Evolutionary conservation across 2,329 filamentous ascomycete species (phyloP), one percentile per base, ranked within the genome.

Genomic region (Hymenoscyphus linearis): DNA sequence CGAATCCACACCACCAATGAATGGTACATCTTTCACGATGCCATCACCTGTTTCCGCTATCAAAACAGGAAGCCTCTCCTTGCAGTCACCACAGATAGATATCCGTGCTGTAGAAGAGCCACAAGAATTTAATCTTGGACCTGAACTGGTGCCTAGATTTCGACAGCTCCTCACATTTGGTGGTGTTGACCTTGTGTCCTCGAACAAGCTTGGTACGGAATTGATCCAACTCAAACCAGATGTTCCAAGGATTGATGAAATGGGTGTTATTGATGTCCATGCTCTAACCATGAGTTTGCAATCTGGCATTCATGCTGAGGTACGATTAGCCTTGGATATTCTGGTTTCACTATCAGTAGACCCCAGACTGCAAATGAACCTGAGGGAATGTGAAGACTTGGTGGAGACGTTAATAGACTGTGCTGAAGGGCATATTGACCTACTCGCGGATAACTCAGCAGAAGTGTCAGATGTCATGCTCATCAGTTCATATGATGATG

Each of bases 261-360:
- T 98, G 58, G 95, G 93, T 9, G 83, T 91, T 22, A 90, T 98
- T 65, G 93, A 99, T 71, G 88, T 98, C 31, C 88, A 93, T 67
- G 92, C 93, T 22, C 80, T 99, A 47, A 96, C 88, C 0, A 89
- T 92, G 79, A 92, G 91, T 70, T 78, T 99, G 40, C 92, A 96
- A 72, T 96, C 90, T 59, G 93, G 93, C 0, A 89, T 98, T 52
- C 88, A 92, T 68, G 87, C 86, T 4, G 95, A 99, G 76, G 88
- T 96, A n/a, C 86, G 93, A 10, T 77, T 96, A 64, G 93, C 93
- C 2, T 79, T 99, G 52, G 95, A 98, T 73, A 91, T 89, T 0
- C 79, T 99, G 37, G 86, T 86, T 10, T 85, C 80, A 2, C 73
- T 77, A 14, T 91, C 89, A 2, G 83, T 83, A 44, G 84, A 88